A percentile compares a stretch with the other conserved stretches of the same genome.
phyloP scores from a whole-genome alignment of 2,329 filamentous ascomycete species.

The Salinomyces thailandicus region DNA sequence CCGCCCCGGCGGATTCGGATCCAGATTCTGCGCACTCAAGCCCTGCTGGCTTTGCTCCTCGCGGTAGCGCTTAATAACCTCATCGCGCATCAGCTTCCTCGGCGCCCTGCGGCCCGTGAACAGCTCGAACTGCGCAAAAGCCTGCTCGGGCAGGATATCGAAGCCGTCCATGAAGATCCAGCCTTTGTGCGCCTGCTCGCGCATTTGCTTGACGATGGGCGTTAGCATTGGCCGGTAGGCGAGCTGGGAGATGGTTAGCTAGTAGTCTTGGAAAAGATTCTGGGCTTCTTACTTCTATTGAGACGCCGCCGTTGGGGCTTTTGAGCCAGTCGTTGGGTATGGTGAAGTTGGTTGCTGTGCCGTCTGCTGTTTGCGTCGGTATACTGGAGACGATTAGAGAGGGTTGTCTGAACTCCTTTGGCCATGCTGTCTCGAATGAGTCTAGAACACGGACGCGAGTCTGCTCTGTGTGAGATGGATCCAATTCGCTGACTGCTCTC shows the following conservation, averaged over 20 bases:
- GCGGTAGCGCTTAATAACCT: conserved; percentile 37
- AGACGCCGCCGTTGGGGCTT: conserved; percentile 62
- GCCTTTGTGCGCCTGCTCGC: conserved; percentile 47
- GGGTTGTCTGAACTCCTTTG: conserved; percentile 49
- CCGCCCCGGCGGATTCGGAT: conserved; percentile 2
- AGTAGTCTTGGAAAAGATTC: background rate
- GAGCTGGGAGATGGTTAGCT: conserved; percentile 16
- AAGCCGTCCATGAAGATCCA: conserved; percentile 70
- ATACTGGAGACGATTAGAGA: conserved; percentile 71
- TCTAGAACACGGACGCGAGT: conserved; percentile 46
- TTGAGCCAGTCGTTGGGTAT: conserved; percentile 59
- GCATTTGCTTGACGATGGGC: conserved; percentile 58
- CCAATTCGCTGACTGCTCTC: conserved; percentile 14
- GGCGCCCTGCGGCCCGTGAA: conserved; percentile 67
- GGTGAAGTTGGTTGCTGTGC: conserved; percentile 58
- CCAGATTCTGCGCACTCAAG: background rate
- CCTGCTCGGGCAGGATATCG: conserved; percentile 67
- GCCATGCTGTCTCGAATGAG: conserved; percentile 54
- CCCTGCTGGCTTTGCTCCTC: conserved; percentile 10
- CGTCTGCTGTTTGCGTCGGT: conserved; percentile 56
- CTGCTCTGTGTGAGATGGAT: conserved; percentile 9
- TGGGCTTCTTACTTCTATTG: conserved; percentile 4
- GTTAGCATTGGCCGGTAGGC: conserved; percentile 66
- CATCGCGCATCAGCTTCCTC: conserved; percentile 58
- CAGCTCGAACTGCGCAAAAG: conserved; percentile 70